phyloP scores from a whole-genome alignment of 768 basidiomycete species.

The Boletus edulis region DNA sequence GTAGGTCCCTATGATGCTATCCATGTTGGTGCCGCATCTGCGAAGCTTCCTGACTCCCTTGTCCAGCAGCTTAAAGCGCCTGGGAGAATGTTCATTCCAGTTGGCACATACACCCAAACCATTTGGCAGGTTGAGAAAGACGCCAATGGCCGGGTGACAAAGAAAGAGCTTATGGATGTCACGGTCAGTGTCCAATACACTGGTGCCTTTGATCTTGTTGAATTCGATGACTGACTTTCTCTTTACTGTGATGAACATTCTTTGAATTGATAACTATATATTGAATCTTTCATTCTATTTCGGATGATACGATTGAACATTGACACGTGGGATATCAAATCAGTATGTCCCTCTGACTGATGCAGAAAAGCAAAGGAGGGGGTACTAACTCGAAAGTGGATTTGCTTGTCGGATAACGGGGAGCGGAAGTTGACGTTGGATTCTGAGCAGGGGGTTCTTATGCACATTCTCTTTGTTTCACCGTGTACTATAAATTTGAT shows the following conservation, averaged over 20 bases:
- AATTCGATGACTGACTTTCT: conserved; percentile 12
- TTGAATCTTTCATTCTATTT: background rate
- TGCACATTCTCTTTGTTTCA: too few species aligned
- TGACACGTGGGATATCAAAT: background rate
- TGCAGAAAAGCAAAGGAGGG: conserved; percentile 40
- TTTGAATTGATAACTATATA: background rate
- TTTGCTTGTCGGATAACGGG: background rate
- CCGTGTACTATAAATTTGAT: too few species aligned
- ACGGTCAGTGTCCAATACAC: conserved; percentile 45
- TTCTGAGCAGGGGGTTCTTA: too few species aligned
- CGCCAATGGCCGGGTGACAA: conserved; percentile 57
- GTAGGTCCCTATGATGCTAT: conserved; percentile 77
- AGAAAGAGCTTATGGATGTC: conserved; percentile 76
- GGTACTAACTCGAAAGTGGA: conserved; percentile 11
- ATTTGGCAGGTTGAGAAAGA: conserved; percentile 84
- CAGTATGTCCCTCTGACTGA: conserved; percentile 77
- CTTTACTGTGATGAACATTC: background rate
- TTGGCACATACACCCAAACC: conserved; percentile 60
- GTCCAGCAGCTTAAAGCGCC: conserved; percentile 75
- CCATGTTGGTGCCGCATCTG: conserved; percentile 93
- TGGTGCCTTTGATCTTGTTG: conserved; percentile 5
- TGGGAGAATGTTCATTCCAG: conserved; percentile 90
- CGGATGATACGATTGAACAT: background rate
- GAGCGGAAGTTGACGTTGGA: too few species aligned
- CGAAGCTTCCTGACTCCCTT: conserved; percentile 63